phyloP scores from a whole-genome alignment of 1,139 yeast species.

The Blastobotrys illinoisensis region DNA sequence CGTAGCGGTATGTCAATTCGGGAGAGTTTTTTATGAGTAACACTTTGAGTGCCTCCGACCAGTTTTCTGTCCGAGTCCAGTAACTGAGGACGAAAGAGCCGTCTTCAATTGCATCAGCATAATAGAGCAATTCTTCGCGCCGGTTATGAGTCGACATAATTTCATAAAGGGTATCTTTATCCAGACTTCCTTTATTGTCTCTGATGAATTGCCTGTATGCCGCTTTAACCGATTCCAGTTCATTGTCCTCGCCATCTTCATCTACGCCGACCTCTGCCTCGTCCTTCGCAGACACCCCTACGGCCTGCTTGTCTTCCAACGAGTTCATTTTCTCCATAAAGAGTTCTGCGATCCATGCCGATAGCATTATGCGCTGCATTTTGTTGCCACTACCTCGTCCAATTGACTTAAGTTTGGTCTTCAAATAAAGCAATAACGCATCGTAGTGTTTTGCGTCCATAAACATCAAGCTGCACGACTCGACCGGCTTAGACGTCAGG shows the following conservation, averaged over 20 bases:
- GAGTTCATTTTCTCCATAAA: slow-evolving; percentile 47
- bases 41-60: slow-evolving; percentile 66
- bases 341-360: slow-evolving; percentile 79
- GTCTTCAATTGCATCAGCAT: slow-evolving; percentile 66
- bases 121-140: slow-evolving; percentile 55
- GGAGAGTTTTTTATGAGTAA: slow-evolving; percentile 48
- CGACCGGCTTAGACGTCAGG: slow-evolving; percentile 61
- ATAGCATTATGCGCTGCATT: slow-evolving; percentile 58
- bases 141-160: slow-evolving; percentile 63
- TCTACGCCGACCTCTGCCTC: not conserved
- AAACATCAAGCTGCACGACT: slow-evolving; percentile 60
- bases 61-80: slow-evolving; percentile 62
- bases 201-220: slow-evolving; percentile 43
- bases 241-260: slow-evolving; percentile 17
- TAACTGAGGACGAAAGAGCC: slow-evolving; percentile 61
- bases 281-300: slow-evolving; percentile 4
- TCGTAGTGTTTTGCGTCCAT: slow-evolving; percentile 41
- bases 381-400: slow-evolving; percentile 31
- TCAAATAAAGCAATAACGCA: slow-evolving; percentile 54
- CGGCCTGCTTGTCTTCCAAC: slow-evolving; percentile 39
- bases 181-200: slow-evolving; percentile 46
- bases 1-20: slow-evolving; percentile 54
- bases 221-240: slow-evolving; percentile 20
- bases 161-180: slow-evolving; percentile 64
- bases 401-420: slow-evolving; percentile 44